Conservation (phyloP, 2,329 filamentous ascomycete species). For the Aspergillus piperis region DNA sequence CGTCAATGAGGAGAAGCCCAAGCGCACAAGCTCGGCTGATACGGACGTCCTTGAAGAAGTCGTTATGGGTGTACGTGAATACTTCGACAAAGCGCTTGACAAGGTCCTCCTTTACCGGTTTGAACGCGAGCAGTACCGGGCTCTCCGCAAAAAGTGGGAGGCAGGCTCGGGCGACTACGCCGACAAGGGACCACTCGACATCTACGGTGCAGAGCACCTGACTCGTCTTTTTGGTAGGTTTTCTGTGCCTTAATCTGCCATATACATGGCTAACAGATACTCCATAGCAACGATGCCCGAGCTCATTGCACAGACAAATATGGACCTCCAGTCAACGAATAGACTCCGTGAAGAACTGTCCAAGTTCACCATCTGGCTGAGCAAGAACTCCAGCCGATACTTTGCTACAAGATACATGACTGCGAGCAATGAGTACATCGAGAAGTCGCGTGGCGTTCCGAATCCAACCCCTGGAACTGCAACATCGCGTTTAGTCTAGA, state of each 20-base stretch:
- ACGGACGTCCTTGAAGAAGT: constrained; percentile 89
- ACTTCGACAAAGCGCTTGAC: constrained; percentile 88
- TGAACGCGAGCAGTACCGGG: constrained; percentile 83
- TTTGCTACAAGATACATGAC: constrained; percentile 58
- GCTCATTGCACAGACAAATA: constrained; percentile 94
- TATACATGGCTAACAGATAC: constrained; percentile 4
- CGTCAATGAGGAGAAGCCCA: constrained; percentile 66
- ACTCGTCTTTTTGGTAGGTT: constrained; percentile 80
- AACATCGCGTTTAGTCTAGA: constrained; percentile 33
- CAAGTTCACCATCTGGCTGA: constrained; percentile 83
- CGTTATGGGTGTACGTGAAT: constrained; percentile 80
- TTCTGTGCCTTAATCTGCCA: neutral
- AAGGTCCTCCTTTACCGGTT: constrained; percentile 92
- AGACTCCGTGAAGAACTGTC: constrained; percentile 85
- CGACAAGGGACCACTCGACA: constrained; percentile 72
- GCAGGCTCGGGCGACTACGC: constrained; percentile 63
- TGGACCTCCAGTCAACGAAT: constrained; percentile 88
- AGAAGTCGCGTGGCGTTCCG: constrained; percentile 35
- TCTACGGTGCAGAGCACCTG: constrained; percentile 92
- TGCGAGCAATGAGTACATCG: constrained; percentile 43
- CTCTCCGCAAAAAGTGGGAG: constrained; percentile 71
- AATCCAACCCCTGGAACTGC: constrained; percentile 35
- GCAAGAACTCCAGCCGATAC: constrained; percentile 73
- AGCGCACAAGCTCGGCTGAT: constrained; percentile 66
- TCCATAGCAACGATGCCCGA: constrained; percentile 82